Evolutionary conservation across 805 yeast species (phyloP), one percentile per base, ranked within the genome.

Genomic region (Kodamaea laetipori): DNA sequence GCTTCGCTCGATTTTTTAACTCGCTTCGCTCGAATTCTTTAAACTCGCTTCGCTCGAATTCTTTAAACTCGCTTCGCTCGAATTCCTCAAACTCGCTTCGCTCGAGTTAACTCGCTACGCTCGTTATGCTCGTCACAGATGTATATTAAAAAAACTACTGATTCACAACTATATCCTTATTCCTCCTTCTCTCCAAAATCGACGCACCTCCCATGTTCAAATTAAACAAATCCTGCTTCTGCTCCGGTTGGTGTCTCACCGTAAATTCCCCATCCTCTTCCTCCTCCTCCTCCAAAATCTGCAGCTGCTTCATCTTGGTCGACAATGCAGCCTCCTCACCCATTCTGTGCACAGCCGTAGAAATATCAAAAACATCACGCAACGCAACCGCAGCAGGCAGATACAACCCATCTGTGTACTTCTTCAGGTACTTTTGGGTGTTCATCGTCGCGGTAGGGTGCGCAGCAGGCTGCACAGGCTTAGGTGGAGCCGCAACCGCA

Each of bases 311-410:
- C 43, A 45, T 18, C 21, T 51, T 44, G 8, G 55, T 45, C 11
- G 62, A 51, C 37, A 67, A 57, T 6, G 76, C 73, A 6, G 73
- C 71, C 52, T 84, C 90, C 57, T 82, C 86, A 40, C 84, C 89
- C 68, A 77, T 76, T 55, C 96, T 80, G 58, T 87, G 92, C 12
- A 88, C 89, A 4, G 95, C 95, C 39, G 88, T 84, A 21, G 90
- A 82, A 6, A 88, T 81, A 55, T 88, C 95, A 61, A 88, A 88
- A 9, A 90, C 95, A 55, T 88, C 96, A 51, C 87, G 81, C 64
- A 88, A 74, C 0, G 89, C 88, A 38, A 82, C 84, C 1, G 90
- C 89, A 2, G 87, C 89, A 4, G 90, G 90, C 2, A 84, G 78
- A 55, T 78, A 80, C 45, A 75, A 43, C 3, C 66, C 72, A 24